Conservation (phyloP, 2,329 filamentous ascomycete genomes). For the Alternaria sp. region DNA sequence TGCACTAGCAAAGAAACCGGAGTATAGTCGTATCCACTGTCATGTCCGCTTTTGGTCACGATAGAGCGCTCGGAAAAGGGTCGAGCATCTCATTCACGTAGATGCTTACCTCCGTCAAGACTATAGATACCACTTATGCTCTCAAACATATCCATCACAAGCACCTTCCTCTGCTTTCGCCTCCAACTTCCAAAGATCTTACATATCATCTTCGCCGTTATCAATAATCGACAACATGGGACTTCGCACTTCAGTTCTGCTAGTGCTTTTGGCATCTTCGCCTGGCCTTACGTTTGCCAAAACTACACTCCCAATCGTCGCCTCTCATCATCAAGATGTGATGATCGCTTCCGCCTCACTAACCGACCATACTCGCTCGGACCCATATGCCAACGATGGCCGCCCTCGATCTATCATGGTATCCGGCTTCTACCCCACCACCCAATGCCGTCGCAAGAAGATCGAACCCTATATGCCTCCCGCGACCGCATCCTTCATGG, state of each 20-base stretch:
- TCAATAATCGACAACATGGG: constrained; percentile 1
- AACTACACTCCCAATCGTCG: constrained; percentile 19
- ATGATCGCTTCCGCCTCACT: constrained; percentile 17
- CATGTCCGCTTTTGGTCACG: not conserved
- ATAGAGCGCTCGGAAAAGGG: not conserved
- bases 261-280: not conserved
- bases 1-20: not conserved
- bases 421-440: constrained; percentile 30
- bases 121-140: not conserved
- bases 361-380: constrained; percentile 25
- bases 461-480: constrained; percentile 31
- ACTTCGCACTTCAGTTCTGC: not conserved
- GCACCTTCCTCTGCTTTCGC: not conserved
- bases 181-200: not conserved
- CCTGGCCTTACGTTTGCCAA: not conserved
- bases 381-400: constrained; percentile 28
- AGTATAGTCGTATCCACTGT: not conserved
- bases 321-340: constrained; percentile 17
- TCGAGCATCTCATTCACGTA: not conserved
- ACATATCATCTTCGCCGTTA: not conserved
- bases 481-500: constrained; percentile 25
- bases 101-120: not conserved
- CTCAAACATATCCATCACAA: not conserved
- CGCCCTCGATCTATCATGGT: constrained; percentile 29
- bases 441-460: constrained; percentile 14